Base-by-base conservation (phyloP, 2,329 filamentous ascomycete genomes). In the Escovopsis sp. region DNA sequence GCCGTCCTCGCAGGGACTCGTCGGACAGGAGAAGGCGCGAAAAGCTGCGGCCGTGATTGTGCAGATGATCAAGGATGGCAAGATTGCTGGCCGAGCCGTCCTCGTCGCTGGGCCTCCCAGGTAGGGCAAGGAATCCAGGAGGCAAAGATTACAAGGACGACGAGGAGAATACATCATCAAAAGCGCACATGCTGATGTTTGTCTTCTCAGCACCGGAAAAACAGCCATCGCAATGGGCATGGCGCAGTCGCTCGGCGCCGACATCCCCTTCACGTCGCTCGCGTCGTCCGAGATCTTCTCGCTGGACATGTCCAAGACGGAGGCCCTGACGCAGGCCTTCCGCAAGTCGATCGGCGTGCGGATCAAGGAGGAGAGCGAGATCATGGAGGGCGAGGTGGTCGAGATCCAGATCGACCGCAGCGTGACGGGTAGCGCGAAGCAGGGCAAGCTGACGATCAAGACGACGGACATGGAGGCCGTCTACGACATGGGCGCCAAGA, bases 381-480 rank as follows among this genome's bases (percentile, higher is more conserved):
- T 98, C 46, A 98, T 98, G 62, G 90, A 98, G 65, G 90, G 90
- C 49, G 90, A 98, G 59, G 90, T 98, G 1, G 88, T 98, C 17
- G 88, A 98, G 62, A 96, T 98, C 41, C 88, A 96, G 61, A 94
- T 94, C 43, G 90, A 98, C 59, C 76, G 90, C 46, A 94, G 87
- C 50, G 85, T 98, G 36, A 96, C 90, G 12, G 90, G 90, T 33
- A 84, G 82, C 46, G 92, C 90, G 52, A 98, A 96, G 68, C 88
- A 94, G 68, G 90, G 90, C 52, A 98, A 98, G 62, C 77, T 98
- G 44, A 98, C 90, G 15, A 94, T 98, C 65, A 98, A 98, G 65
- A 98, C 90, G 10, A 96, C 88, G 39, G 90, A 98, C 58, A 98
- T 98, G 90, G 90, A 98, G 62, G 94, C 90, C 11, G 83, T 98